Conservation (phyloP, 495 filamentous ascomycete genomes). For the Neurospora sp. region DNA sequence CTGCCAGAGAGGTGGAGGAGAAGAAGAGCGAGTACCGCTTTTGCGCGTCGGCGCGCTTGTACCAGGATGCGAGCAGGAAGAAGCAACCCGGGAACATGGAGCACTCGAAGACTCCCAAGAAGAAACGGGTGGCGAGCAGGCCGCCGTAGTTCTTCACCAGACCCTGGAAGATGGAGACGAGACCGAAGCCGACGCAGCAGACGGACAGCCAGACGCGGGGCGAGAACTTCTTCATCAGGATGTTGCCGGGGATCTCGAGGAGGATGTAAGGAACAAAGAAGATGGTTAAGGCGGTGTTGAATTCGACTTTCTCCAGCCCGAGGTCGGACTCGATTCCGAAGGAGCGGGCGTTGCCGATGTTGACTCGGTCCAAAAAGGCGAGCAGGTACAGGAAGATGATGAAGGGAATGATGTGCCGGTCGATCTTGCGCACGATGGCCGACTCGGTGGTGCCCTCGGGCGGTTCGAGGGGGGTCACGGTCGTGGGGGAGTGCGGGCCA, state of each 20-base stretch:
- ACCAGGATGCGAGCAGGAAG: constrained; percentile 78
- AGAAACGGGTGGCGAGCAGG: constrained; percentile 73
- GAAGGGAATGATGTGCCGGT: constrained; percentile 70
- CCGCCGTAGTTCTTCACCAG: constrained; percentile 69
- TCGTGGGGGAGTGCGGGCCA: constrained; percentile 7
- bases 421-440: constrained; percentile 64
- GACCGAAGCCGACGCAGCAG: constrained; percentile 78
- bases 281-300: constrained; percentile 71
- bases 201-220: constrained; percentile 72
- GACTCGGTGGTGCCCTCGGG: constrained; percentile 41
- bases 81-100: constrained; percentile 88
- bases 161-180: constrained; percentile 70
- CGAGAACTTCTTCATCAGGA: constrained; percentile 69
- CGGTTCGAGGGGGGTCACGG: neutral
- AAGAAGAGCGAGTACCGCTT: constrained; percentile 85
- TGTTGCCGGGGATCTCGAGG: constrained; percentile 83
- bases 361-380: constrained; percentile 77
- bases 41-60: constrained; percentile 76
- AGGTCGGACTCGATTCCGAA: constrained; percentile 59
- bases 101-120: constrained; percentile 78
- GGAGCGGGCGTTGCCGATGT: constrained; percentile 57
- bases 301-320: constrained; percentile 45
- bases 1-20: constrained; percentile 66
- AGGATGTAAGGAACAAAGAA: constrained; percentile 92
- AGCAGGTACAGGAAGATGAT: constrained; percentile 75